Base-by-base conservation (phyloP, 139 green algal genomes). In the Chlorella sp. region DNA sequence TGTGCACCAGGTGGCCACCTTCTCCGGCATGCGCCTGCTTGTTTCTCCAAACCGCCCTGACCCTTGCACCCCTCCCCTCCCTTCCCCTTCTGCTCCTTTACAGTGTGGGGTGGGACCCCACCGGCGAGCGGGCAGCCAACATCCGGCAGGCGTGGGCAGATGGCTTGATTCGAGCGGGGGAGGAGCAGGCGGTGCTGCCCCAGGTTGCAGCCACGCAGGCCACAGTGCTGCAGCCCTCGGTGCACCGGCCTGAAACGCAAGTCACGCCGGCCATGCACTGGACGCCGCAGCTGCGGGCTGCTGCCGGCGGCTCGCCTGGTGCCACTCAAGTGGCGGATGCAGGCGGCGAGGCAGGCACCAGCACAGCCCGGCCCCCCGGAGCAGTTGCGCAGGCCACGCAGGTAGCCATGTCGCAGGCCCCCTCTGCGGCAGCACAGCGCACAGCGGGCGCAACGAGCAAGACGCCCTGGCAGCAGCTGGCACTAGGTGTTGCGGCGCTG, bases 101-200 rank as follows among this genome's bases (percentile, higher is more conserved):
- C 76, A 82, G 76, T 28, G 60, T 82, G 23, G 76, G 71, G 60
- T 82, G 76, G 76, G 60, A 73, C 13, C 76, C 76, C 4, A 9
- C 13, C 13, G 56, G 60, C 21, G 60, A 38, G 36, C 76, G 20
- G 25, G 57, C 60, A 34, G 76, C 30, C 56, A 57, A 41, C 26
- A 62, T 72, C 4, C 34, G 36, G 9, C 76, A 60, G 38, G 36
- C 74, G 16, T 1, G 21, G 5, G 72, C 72, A 28, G 30, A 72
- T 16, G 65, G 65, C 4, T 7, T 34, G 30, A 38, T 38, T 12
- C n/a, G 13, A 57, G 11, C 3, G 34, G 32, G 30, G 71, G 34
- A 71, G 7, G 34, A 81, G 47, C 70, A 78, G 39, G 39, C 30
- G 25, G 39, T 17, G 65, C 30, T 2, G 65, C n/a, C 15, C n/a